Base-by-base conservation (phyloP, 805 yeast species). In the Wickerhamomyces chambardii region DNA sequence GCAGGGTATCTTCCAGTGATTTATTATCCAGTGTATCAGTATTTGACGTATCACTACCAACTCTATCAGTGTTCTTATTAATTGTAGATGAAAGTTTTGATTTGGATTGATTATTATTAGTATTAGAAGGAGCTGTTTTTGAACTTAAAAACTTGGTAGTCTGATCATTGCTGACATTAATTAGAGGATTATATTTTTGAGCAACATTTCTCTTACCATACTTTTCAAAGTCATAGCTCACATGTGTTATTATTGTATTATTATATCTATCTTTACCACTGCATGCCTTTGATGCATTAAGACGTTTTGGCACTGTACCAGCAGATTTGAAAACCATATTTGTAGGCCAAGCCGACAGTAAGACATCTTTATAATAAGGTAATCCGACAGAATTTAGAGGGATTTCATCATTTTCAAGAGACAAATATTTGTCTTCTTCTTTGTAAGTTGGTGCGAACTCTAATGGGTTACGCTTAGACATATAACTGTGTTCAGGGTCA, bases 341-440 rank as follows among this genome's bases (percentile, higher is more conserved):
- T 2, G 67, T 50, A 0, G 90, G 82, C 86, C 89, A 90, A 12
- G 84, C 79, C 1, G 96, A 86, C 8, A 89, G 63, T 15, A 92
- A 66, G 36, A 70, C 70, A 29, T 81, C 84, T 36, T 75, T 75
- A 55, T 86, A 92, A 47, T 78, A 85, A 0, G 98, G 97, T 73
- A 92, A 61, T 9, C 96, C 97, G 2, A 92, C 64, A 2, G 75
- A 51, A 32, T 77, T 79, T 37, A 90, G 64, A 0, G 96, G 87
- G 12, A 65, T 59, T 3, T 53, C 43, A 7, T 59, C 56, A 28
- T 66, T 65, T 40, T 80, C 77, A 5, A 67, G 53, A 2, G 39
- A 44, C 2, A 57, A 52, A 2, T 6, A 8, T 24, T 12, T 12
- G 2, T 6, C 17, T 39, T 46, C 37, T 38, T 48, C 39, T 38